These are phyloP conservation scores for Agastache rugosa DNA, from an alignment of 257 asterid species.

Conservation along the genomic window DNA sequence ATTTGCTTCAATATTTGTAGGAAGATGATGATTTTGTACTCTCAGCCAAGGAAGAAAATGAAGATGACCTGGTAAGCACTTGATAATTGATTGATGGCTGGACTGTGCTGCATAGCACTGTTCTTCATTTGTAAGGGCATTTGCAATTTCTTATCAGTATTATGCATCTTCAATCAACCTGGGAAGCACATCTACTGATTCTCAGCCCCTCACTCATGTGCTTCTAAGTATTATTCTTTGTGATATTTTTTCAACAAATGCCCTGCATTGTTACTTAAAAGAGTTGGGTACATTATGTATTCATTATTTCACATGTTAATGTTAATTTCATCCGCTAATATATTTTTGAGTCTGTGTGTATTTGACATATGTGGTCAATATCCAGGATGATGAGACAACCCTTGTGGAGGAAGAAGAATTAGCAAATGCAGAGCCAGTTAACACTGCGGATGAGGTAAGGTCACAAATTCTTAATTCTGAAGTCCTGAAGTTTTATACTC, in stretches of 20 bases:
- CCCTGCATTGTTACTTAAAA: slow-evolving; percentile 9
- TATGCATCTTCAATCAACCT: slow-evolving; percentile 26
- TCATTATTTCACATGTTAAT: slow-evolving; percentile 18
- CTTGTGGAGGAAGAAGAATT: slow-evolving; percentile 89
- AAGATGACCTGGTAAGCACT: slow-evolving; percentile 57
- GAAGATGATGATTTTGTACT: slow-evolving; percentile 87
- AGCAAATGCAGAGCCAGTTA: slow-evolving; percentile 66
- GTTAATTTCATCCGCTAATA: slow-evolving; percentile 13
- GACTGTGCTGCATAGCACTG: slow-evolving; percentile 12
- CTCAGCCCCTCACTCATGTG: background rate
- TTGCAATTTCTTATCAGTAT: slow-evolving; percentile 15
- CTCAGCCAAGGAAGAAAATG: slow-evolving; percentile 70
- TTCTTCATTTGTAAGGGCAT: slow-evolving; percentile 6
- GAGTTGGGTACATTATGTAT: slow-evolving; percentile 18
- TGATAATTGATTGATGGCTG: slow-evolving; percentile 20
- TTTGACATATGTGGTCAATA: slow-evolving; percentile 31
- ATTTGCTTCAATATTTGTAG: slow-evolving; percentile 47
- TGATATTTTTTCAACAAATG: slow-evolving; percentile 15
- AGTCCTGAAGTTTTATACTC: slow-evolving; percentile 24
- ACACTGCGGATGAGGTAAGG: slow-evolving; percentile 68
- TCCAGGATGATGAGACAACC: slow-evolving; percentile 96
- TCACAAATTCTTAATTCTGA: slow-evolving; percentile 21
- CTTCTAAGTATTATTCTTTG: background rate
- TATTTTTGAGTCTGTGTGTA: slow-evolving; percentile 20
- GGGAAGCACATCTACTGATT: slow-evolving; percentile 5